A percentile compares a stretch with the other conserved stretches of the same genome.
phyloP scores from a whole-genome alignment of 2,329 filamentous ascomycete species.

The Fusarium oxysporum region DNA sequence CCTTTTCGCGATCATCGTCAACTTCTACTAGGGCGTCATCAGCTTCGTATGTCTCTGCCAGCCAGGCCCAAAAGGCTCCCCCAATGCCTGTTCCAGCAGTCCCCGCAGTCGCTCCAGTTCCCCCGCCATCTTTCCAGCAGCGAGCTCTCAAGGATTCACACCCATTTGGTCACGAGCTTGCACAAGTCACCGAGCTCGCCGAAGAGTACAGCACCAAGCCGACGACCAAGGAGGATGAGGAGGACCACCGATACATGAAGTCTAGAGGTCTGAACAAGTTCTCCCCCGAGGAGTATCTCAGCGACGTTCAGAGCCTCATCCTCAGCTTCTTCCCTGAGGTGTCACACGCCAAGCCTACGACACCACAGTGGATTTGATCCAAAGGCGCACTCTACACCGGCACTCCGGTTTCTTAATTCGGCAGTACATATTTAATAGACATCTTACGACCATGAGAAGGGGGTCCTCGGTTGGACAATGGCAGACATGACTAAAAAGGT shows the following conservation, averaged over 20 bases:
- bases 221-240: constrained; percentile 71
- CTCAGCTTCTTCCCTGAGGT: constrained; percentile 66
- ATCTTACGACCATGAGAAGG: constrained; percentile 43
- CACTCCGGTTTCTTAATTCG: constrained; percentile 39
- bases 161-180: constrained; percentile 90
- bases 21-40: constrained; percentile 65
- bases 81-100: constrained; percentile 47
- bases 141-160: constrained; percentile 59
- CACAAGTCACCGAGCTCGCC: constrained; percentile 90
- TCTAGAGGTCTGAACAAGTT: constrained; percentile 78
- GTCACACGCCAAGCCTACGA: constrained; percentile 48
- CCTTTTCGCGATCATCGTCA: constrained; percentile 68
- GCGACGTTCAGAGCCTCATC: constrained; percentile 79
- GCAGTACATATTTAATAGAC: constrained; percentile 50
- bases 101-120: constrained; percentile 46
- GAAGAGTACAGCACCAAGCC: constrained; percentile 83
- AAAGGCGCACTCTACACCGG: constrained; percentile 25
- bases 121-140: constrained; percentile 53
- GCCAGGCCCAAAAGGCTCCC: constrained; percentile 45
- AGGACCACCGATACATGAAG: constrained; percentile 73
- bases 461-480: constrained; percentile 31
- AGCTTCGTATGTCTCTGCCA: constrained; percentile 54
- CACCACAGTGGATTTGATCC: constrained; percentile 69
- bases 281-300: constrained; percentile 83
- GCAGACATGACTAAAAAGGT: constrained; percentile 25